Conservation (phyloP, 164 flowering plant species). For the Macadamia integrifolia region DNA sequence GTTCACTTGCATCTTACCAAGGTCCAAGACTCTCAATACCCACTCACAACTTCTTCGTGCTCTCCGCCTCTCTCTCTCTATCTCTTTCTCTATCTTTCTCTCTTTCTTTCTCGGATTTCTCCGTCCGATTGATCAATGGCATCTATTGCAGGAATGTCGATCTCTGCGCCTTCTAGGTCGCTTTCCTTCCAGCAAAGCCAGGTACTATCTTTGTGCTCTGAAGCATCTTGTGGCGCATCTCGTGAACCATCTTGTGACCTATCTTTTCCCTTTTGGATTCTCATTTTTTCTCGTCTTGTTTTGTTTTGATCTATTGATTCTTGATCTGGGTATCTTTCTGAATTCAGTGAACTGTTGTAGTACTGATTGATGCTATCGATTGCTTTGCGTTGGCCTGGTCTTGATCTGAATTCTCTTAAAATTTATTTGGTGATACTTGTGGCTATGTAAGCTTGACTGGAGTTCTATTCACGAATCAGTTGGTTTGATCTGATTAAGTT, state of each 20-base stretch:
- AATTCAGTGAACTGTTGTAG: neutral
- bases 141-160: constrained; percentile 22
- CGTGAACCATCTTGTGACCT: no score
- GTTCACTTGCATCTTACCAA: neutral
- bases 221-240: no score
- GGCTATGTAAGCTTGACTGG: neutral
- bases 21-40: no score
- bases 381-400: neutral
- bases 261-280: neutral
- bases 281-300: neutral
- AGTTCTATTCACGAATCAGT: neutral
- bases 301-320: neutral
- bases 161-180: constrained; percentile 19
- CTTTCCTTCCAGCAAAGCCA: constrained; percentile 3
- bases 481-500: constrained; percentile 1
- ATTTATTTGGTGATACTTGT: neutral
- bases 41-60: constrained; percentile 26
- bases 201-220: constrained; percentile 6
- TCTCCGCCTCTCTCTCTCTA: constrained; percentile 13
- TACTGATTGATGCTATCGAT: neutral
- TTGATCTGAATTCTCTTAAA: neutral
- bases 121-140: constrained; percentile 25
- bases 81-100: constrained; percentile 8
- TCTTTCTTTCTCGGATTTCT: constrained; percentile 9
- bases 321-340: neutral